These are phyloP conservation scores for Colletotrichum sp. DNA, from an alignment of 2,329 filamentous ascomycete species.

Conservation along the genomic window DNA sequence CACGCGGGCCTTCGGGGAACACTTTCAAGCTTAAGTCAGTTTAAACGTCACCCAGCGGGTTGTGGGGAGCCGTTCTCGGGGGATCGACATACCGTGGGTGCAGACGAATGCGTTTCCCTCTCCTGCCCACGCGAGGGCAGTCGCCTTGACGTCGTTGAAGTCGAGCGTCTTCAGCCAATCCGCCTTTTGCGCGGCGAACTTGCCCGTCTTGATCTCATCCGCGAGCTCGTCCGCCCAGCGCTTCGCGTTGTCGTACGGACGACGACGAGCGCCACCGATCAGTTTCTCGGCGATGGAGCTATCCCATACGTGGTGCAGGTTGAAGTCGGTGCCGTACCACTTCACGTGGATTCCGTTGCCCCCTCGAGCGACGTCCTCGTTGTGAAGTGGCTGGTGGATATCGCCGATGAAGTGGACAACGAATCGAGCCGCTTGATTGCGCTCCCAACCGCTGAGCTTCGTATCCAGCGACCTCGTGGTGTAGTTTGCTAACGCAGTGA, in stretches of 20 bases:
- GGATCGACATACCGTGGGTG: constrained; percentile 54
- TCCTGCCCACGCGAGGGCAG: constrained; percentile 67
- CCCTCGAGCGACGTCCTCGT: constrained; percentile 66
- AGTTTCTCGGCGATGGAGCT: constrained; percentile 70
- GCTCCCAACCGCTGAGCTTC: constrained; percentile 47
- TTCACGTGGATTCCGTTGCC: constrained; percentile 72
- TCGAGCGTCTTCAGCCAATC: constrained; percentile 64
- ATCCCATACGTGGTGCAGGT: constrained; percentile 79
- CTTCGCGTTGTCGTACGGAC: constrained; percentile 54
- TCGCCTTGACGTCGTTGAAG: constrained; percentile 57
- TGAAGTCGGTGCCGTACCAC: constrained; percentile 62
- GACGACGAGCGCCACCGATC: constrained; percentile 59
- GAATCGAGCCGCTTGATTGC: constrained; percentile 68
- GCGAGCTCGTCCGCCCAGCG: constrained; percentile 64
- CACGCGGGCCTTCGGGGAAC: constrained; percentile 63
- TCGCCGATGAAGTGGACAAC: constrained; percentile 73
- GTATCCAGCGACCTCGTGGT: constrained; percentile 58
- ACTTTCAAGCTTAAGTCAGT: constrained; percentile 42
- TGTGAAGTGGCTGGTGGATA: constrained; percentile 72
- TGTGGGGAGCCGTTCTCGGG: background rate
- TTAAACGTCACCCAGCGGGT: background rate
- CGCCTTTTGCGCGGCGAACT: constrained; percentile 53
- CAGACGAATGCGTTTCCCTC: constrained; percentile 69
- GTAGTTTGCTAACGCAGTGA: constrained; percentile 66
- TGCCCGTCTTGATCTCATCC: constrained; percentile 58